Base-by-base conservation (phyloP, 164 flowering plant genomes). In the Magnolia kwangsiensis region DNA sequence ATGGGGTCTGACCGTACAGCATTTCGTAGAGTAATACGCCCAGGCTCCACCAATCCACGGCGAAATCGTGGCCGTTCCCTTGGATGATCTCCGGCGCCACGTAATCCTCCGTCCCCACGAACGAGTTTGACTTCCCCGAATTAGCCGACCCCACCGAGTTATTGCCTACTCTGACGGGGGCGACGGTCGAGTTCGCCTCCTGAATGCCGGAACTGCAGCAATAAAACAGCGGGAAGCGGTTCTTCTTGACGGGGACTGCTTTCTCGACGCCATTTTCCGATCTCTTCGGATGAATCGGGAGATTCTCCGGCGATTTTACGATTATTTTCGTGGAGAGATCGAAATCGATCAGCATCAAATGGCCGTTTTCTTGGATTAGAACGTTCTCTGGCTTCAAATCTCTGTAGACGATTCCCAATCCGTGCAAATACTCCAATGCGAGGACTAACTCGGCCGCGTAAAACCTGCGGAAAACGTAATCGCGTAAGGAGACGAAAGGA, bases 31-130 rank as follows among this genome's bases (percentile, higher is more conserved):
- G 80, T 4, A 93, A 81, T 21, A 93, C 88, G 0, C 98, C 98
- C 1, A 92, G 80, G n/a, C 94, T 86, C 97, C 98, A 95, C 95
- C 92, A 91, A 74, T 95, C 98, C 50, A 92, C 97, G 4, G 89
- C 81, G 84, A 89, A 91, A 71, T 87, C 96, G 81, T 95, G 98
- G 55, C 96, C 97, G 69, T 83, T 55, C 1, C 96, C 96, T 14
- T 21, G 14, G n/a, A 93, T 83, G 63, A 95, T 78, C 83, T 95
- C 98, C 64, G 98, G 98, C 24, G 98, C 89, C 75, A 95, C 90
- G 84, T 95, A 95, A 81, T 95, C 98, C 84, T 92, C 95, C 70
- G 98, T 92, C n/a, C 98, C 98, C 2, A 93, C 98, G 82, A 95
- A 93, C 71, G 98, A 95, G 85, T 92, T 92, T 4, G 95, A 87